Percentiles rank a stretch among this genome's conserved stretches.
Conservation (phyloP, 768 basidiomycete species). For the Lepiota brunneoincarnata region DNA sequence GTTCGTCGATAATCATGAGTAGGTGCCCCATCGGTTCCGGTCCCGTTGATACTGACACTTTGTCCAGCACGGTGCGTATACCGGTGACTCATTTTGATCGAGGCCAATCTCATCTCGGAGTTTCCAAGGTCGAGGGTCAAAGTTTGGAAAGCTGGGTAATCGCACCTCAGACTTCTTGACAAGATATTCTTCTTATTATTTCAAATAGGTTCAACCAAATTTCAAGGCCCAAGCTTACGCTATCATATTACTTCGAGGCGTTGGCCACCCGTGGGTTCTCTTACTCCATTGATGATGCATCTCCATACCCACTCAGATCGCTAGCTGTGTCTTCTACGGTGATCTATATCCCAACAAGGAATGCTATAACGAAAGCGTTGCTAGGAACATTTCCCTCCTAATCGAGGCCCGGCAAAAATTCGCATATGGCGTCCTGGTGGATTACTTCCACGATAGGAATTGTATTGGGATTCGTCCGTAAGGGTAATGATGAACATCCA, state of each 20-base stretch:
- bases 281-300: neutral
- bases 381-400: constrained; percentile 50
- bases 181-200: neutral
- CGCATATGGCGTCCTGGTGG: constrained; percentile 62
- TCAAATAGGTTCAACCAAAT: constrained; percentile 53
- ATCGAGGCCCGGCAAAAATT: constrained; percentile 61
- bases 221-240: constrained; percentile 87
- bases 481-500: constrained; percentile 48
- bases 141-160: constrained; percentile 79
- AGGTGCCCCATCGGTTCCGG: constrained; percentile 23
- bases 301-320: neutral
- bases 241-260: constrained; percentile 65
- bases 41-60: constrained; percentile 10
- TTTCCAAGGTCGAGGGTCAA: constrained; percentile 56
- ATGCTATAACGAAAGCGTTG: constrained; percentile 54
- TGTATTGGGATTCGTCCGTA: constrained; percentile 78
- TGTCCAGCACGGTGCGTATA: constrained; percentile 55
- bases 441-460: constrained; percentile 54
- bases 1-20: constrained; percentile 92
- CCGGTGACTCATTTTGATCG: neutral
- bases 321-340: constrained; percentile 85
- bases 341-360: constrained; percentile 74
- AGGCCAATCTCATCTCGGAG: neutral
- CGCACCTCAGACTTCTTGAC: neutral
- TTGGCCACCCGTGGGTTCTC: constrained; percentile 68